Conservation (phyloP, 148 eudicot genomes). For the Chenopodium quinoa region DNA sequence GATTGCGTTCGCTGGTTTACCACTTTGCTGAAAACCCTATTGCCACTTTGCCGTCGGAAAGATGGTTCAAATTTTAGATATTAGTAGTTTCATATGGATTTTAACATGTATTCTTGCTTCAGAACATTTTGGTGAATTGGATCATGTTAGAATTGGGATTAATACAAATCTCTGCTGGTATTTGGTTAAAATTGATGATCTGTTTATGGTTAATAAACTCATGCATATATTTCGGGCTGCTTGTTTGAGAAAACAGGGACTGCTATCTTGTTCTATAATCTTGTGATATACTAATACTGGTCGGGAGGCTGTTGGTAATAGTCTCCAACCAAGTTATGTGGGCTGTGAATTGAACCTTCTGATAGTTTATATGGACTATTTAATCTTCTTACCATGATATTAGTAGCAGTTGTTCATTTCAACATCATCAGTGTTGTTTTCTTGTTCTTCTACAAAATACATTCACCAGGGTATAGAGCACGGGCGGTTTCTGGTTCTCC, state of each 20-base stretch:
- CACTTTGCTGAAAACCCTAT: slow-evolving; percentile 1
- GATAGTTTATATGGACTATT: slow-evolving; percentile 18
- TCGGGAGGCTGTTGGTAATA: slow-evolving; percentile 21
- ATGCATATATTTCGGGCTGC: slow-evolving; percentile 16
- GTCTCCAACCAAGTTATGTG: slow-evolving; percentile 19
- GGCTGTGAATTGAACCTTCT: slow-evolving; percentile 25
- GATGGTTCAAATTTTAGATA: slow-evolving; percentile 5
- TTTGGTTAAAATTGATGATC: slow-evolving; percentile 21
- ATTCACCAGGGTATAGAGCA: slow-evolving; percentile 81
- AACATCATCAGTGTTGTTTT: slow-evolving; percentile 39
- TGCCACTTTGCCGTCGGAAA: slow-evolving; percentile 5
- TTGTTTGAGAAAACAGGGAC: slow-evolving; percentile 23
- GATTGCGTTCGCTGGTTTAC: neutral
- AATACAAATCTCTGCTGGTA: slow-evolving; percentile 4
- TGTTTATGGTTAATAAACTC: slow-evolving; percentile 15
- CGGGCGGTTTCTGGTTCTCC: slow-evolving; percentile 88
- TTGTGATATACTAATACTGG: slow-evolving; percentile 12
- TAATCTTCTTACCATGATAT: slow-evolving; percentile 14
- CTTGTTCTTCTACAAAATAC: slow-evolving; percentile 34
- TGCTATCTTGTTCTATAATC: slow-evolving; percentile 12
- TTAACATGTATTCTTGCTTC: slow-evolving; percentile 17
- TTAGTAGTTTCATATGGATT: slow-evolving; percentile 10
- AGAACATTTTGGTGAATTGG: slow-evolving; percentile 10
- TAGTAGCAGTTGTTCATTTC: slow-evolving; percentile 22
- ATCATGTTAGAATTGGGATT: slow-evolving; percentile 12